phyloP scores from a whole-genome alignment of 352 stramenopile genomes.

The Globisporangium irregulare region DNA sequence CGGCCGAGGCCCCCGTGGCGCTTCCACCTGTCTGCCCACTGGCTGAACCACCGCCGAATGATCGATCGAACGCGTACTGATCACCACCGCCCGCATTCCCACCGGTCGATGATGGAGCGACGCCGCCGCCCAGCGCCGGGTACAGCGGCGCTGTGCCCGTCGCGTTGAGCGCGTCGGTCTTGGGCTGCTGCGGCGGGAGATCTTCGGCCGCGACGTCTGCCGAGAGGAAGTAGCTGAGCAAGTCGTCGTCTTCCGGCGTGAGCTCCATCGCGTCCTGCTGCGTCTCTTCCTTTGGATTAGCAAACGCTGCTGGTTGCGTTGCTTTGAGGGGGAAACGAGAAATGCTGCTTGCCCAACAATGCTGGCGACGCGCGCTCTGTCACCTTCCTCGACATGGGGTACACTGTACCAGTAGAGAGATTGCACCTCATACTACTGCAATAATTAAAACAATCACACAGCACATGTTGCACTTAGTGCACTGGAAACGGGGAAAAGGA shows the following conservation, averaged over 20 bases:
- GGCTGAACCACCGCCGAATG: conserved; percentile 25
- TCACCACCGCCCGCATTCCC: conserved; percentile 13
- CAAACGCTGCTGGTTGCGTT: not conserved
- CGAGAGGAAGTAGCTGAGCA: conserved; percentile 86
- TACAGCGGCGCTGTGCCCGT: conserved; percentile 9
- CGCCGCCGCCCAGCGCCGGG: not conserved
- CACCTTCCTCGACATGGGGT: conserved; percentile 1
- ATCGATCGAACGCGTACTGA: conserved; percentile 40
- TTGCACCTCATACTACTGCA: too few species aligned
- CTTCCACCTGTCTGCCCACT: conserved; percentile 10
- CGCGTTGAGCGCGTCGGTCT: conserved; percentile 22
- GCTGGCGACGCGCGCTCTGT: conserved; percentile 23
- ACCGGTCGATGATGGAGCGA: not conserved
- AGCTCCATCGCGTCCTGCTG: conserved; percentile 52
- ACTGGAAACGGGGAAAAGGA: too few species aligned
- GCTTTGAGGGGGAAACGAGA: not conserved
- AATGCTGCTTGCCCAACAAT: conserved; percentile 22
- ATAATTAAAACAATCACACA: too few species aligned
- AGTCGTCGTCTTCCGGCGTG: conserved; percentile 80
- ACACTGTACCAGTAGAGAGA: not conserved
- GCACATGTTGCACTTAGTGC: too few species aligned
- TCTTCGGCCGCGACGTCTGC: conserved; percentile 67
- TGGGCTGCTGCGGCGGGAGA: conserved; percentile 27
- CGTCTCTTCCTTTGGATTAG: not conserved
- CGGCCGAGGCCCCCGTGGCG: not conserved